phyloP scores from a whole-genome alignment of 345 rosid species.

The Eucalyptus viminalis region DNA sequence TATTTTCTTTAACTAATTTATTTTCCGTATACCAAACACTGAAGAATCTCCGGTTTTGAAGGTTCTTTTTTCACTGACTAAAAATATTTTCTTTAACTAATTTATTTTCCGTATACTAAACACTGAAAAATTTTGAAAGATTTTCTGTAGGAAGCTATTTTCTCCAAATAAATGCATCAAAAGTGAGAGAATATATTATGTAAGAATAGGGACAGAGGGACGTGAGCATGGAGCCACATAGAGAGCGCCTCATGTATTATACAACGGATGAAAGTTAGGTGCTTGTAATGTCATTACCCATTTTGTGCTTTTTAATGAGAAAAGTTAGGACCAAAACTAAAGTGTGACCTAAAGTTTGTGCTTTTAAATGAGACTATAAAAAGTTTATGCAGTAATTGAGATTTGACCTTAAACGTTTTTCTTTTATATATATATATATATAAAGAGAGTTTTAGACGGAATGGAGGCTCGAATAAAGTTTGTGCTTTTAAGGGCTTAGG shows the following conservation, averaged over 20 bases:
- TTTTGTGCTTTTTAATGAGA: neutral
- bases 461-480: neutral
- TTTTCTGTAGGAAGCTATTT: no score
- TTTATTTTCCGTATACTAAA: neutral
- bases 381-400: neutral
- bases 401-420: neutral
- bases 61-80: neutral
- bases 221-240: no score
- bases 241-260: no score
- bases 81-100: no score
- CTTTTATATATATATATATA: no score
- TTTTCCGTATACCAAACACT: neutral
- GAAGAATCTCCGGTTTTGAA: neutral
- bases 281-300: no score
- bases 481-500: neutral
- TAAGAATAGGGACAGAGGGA: no score
- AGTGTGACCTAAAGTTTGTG: no score
- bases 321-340: neutral
- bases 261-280: no score
- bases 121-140: neutral
- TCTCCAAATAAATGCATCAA: no score
- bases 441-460: neutral
- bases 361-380: neutral
- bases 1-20: no score
- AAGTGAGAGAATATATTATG: no score